Evolutionary conservation across 148 eudicot species (phyloP).

Genomic region (Polygonum maritimum): DNA sequence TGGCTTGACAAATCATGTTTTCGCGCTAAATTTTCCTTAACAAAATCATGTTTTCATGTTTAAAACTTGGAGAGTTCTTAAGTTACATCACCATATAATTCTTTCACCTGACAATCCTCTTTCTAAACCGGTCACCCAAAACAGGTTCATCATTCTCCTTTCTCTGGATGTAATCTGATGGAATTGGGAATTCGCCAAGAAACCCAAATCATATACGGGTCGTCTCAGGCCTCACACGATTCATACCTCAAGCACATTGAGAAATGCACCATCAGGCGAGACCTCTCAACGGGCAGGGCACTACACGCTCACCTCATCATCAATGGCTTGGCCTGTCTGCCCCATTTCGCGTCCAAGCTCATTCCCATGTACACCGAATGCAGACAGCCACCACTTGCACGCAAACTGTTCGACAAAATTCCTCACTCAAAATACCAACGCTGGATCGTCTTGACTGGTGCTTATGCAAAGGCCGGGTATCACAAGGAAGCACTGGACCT

Average conservation of each 20-base stretch:
- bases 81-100: not conserved
- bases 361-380: constrained; percentile 46
- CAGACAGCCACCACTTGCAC: constrained; percentile 40
- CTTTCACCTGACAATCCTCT: not conserved
- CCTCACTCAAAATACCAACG: constrained; percentile 44
- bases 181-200: constrained; percentile 3
- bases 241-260: constrained; percentile 40
- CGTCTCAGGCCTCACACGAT: constrained; percentile 28
- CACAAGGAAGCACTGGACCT: constrained; percentile 40
- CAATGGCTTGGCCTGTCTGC: constrained; percentile 41
- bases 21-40: no score
- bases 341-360: constrained; percentile 60
- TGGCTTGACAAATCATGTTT: no score
- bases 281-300: constrained; percentile 32
- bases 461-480: constrained; percentile 62
- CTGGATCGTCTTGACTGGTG: constrained; percentile 73
- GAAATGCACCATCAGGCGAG: constrained; percentile 26
- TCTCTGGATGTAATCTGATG: not conserved
- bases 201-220: constrained; percentile 14
- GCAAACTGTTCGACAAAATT: constrained; percentile 65
- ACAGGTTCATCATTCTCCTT: not conserved
- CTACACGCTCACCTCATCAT: constrained; percentile 57
- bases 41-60: not conserved
- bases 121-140: not conserved
- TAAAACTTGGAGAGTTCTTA: not conserved